Percentiles rank a stretch among this genome's conserved stretches.
Conservation (phyloP, 345 rosid genomes). For the Populus pruinosa region DNA sequence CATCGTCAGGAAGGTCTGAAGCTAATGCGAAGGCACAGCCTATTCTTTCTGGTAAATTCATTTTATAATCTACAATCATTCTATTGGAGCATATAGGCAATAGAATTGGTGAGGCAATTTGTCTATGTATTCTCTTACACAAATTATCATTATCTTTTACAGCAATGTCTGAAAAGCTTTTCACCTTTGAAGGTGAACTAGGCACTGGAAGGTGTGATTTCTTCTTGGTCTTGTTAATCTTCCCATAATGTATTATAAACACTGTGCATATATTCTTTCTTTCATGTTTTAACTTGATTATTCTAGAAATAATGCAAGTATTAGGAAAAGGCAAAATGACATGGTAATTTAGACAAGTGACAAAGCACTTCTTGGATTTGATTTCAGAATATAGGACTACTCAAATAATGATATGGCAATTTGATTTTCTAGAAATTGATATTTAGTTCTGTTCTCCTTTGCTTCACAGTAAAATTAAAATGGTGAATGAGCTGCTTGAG, state of each 20-base stretch:
- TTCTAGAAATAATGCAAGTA: background rate
- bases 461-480: conserved; percentile 59
- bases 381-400: background rate
- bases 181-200: conserved; percentile 67
- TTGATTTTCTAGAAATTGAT: conserved; percentile 4
- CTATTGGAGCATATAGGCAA: background rate
- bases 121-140: conserved; percentile 8
- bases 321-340: background rate
- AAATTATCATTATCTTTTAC: conserved; percentile 22
- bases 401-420: background rate
- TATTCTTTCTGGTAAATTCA: conserved; percentile 58
- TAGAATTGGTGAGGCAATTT: conserved; percentile 2
- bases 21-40: conserved; percentile 69
- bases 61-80: conserved; percentile 12
- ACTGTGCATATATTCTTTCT: background rate
- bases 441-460: conserved; percentile 8
- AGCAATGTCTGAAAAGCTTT: conserved; percentile 77
- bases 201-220: conserved; percentile 76
- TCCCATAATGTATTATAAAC: background rate
- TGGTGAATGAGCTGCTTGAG: conserved; percentile 80
- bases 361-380: too few species aligned
- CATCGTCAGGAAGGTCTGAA: conserved; percentile 75
- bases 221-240: conserved; percentile 3
- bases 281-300: background rate
- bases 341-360: background rate